Percentiles rank a stretch among this genome's conserved stretches.
Evolutionary conservation across 2,329 filamentous ascomycete species (phyloP).

Genomic region (Ceratocystis cacaofunesta): DNA sequence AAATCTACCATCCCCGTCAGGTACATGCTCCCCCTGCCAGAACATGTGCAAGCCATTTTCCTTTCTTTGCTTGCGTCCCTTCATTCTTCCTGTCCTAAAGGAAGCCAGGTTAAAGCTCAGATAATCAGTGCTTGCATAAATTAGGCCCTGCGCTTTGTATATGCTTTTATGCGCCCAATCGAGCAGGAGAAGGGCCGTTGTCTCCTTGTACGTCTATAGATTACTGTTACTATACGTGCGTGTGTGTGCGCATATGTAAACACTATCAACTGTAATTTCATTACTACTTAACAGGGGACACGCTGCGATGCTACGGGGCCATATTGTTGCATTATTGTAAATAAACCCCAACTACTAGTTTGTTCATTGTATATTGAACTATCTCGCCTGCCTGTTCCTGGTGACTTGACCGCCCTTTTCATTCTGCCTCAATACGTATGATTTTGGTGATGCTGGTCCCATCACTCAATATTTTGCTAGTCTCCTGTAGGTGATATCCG

Average conservation of each 20-base stretch:
- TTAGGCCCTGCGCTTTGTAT: not conserved
- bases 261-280: not conserved
- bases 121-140: not conserved
- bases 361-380: not conserved
- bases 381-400: too few species aligned
- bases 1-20: too few species aligned
- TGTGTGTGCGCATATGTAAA: too few species aligned
- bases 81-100: not conserved
- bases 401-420: not conserved
- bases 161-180: not conserved
- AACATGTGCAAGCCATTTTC: not conserved
- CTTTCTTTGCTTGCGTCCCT: not conserved
- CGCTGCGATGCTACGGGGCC: not conserved
- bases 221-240: too few species aligned
- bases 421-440: conserved; percentile 21
- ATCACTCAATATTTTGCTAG: conserved; percentile 43
- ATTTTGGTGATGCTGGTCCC: conserved; percentile 52
- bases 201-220: not conserved
- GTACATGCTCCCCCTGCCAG: too few species aligned
- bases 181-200: not conserved
- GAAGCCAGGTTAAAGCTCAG: not conserved
- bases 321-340: not conserved
- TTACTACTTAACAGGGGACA: not conserved
- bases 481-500: conserved; percentile 48
- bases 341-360: not conserved